Evolutionary conservation across 345 rosid species (phyloP), one percentile per base, ranked within the genome.

Genomic region (Gossypium longicalyx): DNA sequence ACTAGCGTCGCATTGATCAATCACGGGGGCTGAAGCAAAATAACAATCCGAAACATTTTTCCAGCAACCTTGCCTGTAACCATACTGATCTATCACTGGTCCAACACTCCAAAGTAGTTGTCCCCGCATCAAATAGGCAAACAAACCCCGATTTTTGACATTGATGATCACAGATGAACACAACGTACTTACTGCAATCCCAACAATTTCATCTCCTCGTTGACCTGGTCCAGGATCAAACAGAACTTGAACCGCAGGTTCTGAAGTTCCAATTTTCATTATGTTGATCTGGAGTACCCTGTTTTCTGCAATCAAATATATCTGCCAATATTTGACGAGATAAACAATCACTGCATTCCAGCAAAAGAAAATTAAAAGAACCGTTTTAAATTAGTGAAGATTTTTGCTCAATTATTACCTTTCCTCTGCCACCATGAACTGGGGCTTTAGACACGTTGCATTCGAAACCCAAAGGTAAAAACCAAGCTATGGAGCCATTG

Each of bases 401-500:
- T 8, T 12, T 57, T 58, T 71, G 53, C 6, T 58, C 4, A 12
- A 5, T 58, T 15, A 69, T n/a, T 76, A 91, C 98, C 86, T 81
- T 87, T 72, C 87, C 88, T 22, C 49, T 80, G 48, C 90, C 90
- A 3, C 92, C 93, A 52, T 78, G 85, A 78, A 89, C 85, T 22
- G 95, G 97, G 78, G 93, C 27, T 11, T 78, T 74, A 59, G 54
- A 58, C 59, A 73, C 69, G 59, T 86, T 83, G 80, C 98, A 92
- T n/a, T 81, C 75, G 74, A 77, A 89, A 75, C 77, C 78, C 83
- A 94, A 83, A 73, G 86, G 88, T 23, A 86, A 70, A 0, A 92
- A 82, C 98, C 97, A 94, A 56, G 91, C 86, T 23, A 94, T 74
- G 17, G 95, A 86, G 23, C 98, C 97, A 65, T 89, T 92, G 59